A percentile compares a stretch with the other conserved stretches of the same genome.
Evolutionary conservation across 768 basidiomycete genomes (phyloP).

Genomic region (Suillus paluster): DNA sequence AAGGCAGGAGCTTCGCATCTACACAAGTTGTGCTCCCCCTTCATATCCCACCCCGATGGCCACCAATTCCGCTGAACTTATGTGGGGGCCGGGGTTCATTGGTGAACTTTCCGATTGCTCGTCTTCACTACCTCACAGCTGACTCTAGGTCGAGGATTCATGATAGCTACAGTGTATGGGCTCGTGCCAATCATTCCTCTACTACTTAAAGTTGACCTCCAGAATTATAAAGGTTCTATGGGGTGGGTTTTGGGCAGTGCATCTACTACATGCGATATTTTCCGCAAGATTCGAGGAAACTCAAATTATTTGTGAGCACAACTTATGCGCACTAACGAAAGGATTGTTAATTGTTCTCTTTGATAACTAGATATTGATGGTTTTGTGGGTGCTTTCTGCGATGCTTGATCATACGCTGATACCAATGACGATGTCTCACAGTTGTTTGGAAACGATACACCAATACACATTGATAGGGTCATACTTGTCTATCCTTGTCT

Average conservation of each 20-base stretch:
- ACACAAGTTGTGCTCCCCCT: not conserved
- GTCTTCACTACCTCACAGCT: not conserved
- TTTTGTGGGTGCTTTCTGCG: not conserved
- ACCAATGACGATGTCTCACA: not conserved
- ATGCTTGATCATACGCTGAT: not conserved
- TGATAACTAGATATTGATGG: not conserved
- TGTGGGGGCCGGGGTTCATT: conserved; percentile 21
- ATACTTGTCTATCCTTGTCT: not conserved
- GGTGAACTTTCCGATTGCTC: conserved; percentile 12
- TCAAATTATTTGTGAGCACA: conserved; percentile 21
- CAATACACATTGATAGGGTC: not conserved
- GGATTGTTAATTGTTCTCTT: not conserved
- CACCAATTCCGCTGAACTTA: not conserved
- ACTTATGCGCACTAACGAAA: not conserved
- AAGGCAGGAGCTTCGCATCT: too few species aligned
- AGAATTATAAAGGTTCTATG: conserved; percentile 20
- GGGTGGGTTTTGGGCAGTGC: conserved; percentile 20
- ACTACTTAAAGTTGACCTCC: not conserved
- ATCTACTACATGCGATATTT: conserved; percentile 22
- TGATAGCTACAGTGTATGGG: conserved; percentile 18
- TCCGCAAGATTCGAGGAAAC: conserved; percentile 15
- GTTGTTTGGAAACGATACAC: not conserved
- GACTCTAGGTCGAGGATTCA: conserved; percentile 14
- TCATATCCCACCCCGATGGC: conserved; percentile 13
- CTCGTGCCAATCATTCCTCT: not conserved